These are phyloP conservation scores for Pyrenochaeta sp. DNA, from an alignment of 2,329 filamentous ascomycete genomes.

Conservation along the genomic window DNA sequence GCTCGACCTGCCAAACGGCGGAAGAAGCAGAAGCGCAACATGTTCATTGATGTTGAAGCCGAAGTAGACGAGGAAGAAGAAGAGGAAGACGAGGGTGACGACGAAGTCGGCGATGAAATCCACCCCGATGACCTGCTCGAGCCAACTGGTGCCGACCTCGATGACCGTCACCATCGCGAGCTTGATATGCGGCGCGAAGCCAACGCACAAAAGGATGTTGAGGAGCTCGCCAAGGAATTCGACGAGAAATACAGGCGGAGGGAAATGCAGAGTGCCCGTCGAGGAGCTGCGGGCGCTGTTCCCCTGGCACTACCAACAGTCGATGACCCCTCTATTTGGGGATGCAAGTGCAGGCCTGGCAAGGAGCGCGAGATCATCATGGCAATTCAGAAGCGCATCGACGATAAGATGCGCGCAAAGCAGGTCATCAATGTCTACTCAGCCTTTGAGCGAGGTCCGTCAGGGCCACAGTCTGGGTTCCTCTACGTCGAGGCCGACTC, in stretches of 20 bases:
- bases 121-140: constrained; percentile 91
- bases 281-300: constrained; percentile 40
- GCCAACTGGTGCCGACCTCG: constrained; percentile 77
- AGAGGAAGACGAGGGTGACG: constrained; percentile 83
- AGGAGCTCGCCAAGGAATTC: constrained; percentile 84
- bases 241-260: constrained; percentile 88
- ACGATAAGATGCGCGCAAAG: constrained; percentile 80
- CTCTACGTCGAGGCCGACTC: constrained; percentile 93
- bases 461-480: constrained; percentile 87
- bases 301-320: constrained; percentile 85
- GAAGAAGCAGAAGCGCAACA: constrained; percentile 76
- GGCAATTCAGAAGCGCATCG: constrained; percentile 85
- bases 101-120: constrained; percentile 86
- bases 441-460: constrained; percentile 82
- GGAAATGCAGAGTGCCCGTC: constrained; percentile 42
- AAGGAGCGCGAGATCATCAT: constrained; percentile 94
- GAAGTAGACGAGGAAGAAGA: constrained; percentile 91
- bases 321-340: constrained; percentile 96
- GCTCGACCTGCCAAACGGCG: constrained; percentile 80
- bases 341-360: constrained; percentile 88
- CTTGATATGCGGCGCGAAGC: constrained; percentile 91
- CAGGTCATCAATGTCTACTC: constrained; percentile 85
- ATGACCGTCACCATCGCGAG: constrained; percentile 92
- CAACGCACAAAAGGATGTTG: constrained; percentile 87
- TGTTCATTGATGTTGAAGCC: constrained; percentile 97